These are phyloP conservation scores for Suillus lakei DNA, from an alignment of 768 basidiomycete genomes.

Conservation along the genomic window DNA sequence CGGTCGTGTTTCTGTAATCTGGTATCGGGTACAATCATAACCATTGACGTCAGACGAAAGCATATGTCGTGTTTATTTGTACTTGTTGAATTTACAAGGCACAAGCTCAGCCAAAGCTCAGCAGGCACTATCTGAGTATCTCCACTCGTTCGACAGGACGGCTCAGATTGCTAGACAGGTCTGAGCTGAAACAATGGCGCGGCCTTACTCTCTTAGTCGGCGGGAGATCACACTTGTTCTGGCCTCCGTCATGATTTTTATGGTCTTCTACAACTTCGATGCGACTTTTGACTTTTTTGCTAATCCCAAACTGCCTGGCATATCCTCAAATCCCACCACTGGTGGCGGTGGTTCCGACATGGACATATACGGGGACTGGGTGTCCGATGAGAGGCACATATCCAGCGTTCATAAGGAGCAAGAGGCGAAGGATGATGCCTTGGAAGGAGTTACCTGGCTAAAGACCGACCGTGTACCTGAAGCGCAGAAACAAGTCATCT, in stretches of 20 bases:
- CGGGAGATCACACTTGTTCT: slow-evolving; percentile 76
- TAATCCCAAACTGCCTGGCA: slow-evolving; percentile 43
- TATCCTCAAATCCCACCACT: slow-evolving; percentile 29
- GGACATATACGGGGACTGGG: slow-evolving; percentile 72
- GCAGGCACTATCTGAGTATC: background rate
- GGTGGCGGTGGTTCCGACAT: slow-evolving; percentile 62
- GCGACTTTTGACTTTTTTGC: slow-evolving; percentile 58
- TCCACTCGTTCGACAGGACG: background rate
- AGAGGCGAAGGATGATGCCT: slow-evolving; percentile 36
- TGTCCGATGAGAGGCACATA: slow-evolving; percentile 63
- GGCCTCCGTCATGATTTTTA: slow-evolving; percentile 65
- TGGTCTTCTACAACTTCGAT: slow-evolving; percentile 78
- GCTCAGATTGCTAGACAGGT: background rate
- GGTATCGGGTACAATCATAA: background rate
- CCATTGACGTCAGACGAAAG: background rate
- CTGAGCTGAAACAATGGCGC: slow-evolving; percentile 47
- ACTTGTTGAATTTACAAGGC: background rate
- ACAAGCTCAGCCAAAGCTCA: too few relatives aligned
- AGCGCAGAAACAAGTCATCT: slow-evolving; percentile 20
- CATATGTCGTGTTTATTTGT: background rate
- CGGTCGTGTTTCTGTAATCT: slow-evolving; percentile 7
- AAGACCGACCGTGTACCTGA: slow-evolving; percentile 39
- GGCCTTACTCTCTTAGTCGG: slow-evolving; percentile 69
- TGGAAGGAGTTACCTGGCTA: slow-evolving; percentile 48
- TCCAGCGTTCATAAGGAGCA: slow-evolving; percentile 56